Conservation (phyloP, 1,139 yeast species). For the Taphrina communis region DNA sequence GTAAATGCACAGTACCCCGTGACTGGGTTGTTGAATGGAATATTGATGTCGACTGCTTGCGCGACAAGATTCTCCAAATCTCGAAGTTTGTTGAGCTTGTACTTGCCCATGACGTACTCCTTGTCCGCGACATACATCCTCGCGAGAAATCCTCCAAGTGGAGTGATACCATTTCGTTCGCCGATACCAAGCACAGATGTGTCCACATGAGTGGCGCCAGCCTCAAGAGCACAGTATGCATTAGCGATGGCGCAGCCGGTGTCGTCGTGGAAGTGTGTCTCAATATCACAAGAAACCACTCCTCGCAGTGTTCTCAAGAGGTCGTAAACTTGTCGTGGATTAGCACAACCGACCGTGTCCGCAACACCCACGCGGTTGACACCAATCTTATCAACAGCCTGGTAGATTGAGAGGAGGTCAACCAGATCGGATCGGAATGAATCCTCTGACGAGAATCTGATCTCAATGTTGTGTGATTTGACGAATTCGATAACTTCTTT, state of each 20-base stretch:
- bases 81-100: constrained; percentile 93
- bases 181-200: constrained; percentile 97
- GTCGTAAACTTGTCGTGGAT: constrained; percentile 98
- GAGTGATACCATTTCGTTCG: constrained; percentile 98
- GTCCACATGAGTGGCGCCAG: constrained; percentile 94
- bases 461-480: constrained; percentile 95
- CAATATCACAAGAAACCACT: constrained; percentile 95
- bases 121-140: constrained; percentile 99
- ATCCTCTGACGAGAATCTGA: constrained; percentile 95
- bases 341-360: constrained; percentile 98
- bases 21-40: constrained; percentile 98
- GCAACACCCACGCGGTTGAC: constrained; percentile 99
- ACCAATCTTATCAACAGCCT: constrained; percentile 96
- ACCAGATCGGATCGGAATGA: constrained; percentile 90
- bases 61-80: constrained; percentile 96
- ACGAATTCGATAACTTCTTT: constrained; percentile 96
- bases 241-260: constrained; percentile 99
- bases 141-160: constrained; percentile 97
- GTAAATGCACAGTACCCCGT: constrained; percentile 99
- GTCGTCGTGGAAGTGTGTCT: constrained; percentile 98
- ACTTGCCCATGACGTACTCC: constrained; percentile 91
- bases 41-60: constrained; percentile 93
- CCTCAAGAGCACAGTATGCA: constrained; percentile 97
- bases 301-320: constrained; percentile 90
- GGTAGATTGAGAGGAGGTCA: constrained; percentile 90